Conservation (phyloP, 345 rosid species). For the Salix viminalis region DNA sequence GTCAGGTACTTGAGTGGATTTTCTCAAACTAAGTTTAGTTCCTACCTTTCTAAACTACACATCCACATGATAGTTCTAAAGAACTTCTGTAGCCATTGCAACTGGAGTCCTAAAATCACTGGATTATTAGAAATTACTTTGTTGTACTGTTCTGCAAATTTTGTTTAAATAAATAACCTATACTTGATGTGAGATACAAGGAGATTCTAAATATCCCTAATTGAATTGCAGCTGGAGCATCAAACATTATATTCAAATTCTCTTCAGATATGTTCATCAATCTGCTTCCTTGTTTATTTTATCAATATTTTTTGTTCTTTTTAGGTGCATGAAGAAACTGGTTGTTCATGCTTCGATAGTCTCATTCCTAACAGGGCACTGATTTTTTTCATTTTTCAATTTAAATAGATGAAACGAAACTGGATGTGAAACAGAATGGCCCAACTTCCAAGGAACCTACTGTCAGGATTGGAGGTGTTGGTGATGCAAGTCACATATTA, state of each 20-base stretch:
- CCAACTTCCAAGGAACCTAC: constrained; percentile 11
- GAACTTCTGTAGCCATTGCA: neutral
- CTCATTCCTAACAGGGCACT: constrained; percentile 1
- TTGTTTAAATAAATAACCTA: neutral
- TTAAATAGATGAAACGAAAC: constrained; percentile 28
- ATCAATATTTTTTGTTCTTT: neutral
- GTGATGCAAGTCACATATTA: constrained; percentile 18
- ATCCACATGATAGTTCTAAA: neutral
- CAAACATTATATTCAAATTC: neutral
- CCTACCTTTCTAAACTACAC: neutral
- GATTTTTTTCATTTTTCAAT: constrained; percentile 15
- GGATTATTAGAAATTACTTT: neutral
- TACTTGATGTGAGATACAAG: neutral
- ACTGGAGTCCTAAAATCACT: neutral
- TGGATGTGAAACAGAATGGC: constrained; percentile 21
- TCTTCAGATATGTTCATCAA: neutral
- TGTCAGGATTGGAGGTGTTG: constrained; percentile 19
- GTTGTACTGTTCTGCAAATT: neutral
- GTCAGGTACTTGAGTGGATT: constrained; percentile 25
- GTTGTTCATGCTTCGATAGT: neutral
- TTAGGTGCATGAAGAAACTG: neutral
- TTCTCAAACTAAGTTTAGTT: neutral
- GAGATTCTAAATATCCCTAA: neutral
- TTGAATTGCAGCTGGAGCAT: neutral
- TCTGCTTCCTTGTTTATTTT: neutral